These are phyloP conservation scores for Exophiala sp. DNA, from an alignment of 2,329 filamentous ascomycete species.

Conservation along the genomic window DNA sequence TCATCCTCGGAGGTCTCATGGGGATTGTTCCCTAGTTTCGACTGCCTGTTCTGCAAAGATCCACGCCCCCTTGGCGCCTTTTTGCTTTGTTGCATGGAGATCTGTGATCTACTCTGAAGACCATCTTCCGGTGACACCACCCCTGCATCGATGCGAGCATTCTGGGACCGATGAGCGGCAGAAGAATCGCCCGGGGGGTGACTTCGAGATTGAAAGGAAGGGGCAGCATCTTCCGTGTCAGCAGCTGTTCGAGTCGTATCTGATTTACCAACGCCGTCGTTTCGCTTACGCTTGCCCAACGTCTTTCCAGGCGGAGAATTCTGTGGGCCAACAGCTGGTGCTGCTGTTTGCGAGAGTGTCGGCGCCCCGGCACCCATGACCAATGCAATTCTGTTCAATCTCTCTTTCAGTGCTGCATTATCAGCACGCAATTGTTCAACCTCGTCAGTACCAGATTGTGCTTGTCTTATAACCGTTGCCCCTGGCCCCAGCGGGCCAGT, in stretches of 20 bases:
- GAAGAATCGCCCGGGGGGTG: constrained; percentile 13
- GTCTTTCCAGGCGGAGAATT: neutral
- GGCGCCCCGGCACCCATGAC: constrained; percentile 7
- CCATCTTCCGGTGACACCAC: no score
- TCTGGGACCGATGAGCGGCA: neutral
- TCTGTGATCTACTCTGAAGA: no score
- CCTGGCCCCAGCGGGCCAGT: constrained; percentile 7
- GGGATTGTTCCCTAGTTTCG: no score
- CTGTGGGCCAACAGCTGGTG: neutral
- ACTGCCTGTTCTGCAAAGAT: no score
- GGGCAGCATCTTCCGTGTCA: neutral
- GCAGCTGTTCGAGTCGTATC: neutral
- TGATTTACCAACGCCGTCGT: neutral
- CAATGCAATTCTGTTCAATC: constrained; percentile 18
- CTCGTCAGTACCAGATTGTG: constrained; percentile 13
- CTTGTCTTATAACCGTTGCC: constrained; percentile 11
- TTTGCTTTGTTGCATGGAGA: no score
- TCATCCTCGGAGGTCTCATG: neutral
- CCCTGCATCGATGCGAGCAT: no score
- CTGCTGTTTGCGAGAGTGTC: neutral
- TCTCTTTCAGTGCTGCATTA: constrained; percentile 24
- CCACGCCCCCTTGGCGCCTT: no score
- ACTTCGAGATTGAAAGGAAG: constrained; percentile 11
- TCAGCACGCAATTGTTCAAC: constrained; percentile 20
- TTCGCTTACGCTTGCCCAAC: constrained; percentile 25